phyloP scores from a whole-genome alignment of 345 rosid species.

The Brassica cretica region DNA sequence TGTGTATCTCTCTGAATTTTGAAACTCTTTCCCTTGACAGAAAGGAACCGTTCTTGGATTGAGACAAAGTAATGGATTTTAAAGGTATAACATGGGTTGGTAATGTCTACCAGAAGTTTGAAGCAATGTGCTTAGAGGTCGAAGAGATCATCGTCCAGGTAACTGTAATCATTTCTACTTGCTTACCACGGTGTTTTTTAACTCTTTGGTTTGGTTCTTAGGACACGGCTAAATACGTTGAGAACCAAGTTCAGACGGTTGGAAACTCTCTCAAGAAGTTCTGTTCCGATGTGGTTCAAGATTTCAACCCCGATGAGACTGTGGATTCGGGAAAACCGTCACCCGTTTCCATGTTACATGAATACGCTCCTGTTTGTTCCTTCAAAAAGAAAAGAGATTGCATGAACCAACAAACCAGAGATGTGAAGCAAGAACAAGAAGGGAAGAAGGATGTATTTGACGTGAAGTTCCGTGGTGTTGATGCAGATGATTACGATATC shows the following conservation, averaged over 20 bases:
- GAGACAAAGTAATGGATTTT: slow-evolving; percentile 49
- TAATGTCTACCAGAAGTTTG: slow-evolving; percentile 75
- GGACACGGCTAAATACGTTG: slow-evolving; percentile 79
- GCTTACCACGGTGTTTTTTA: not conserved
- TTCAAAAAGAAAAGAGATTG: slow-evolving; percentile 42
- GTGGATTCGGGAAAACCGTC: slow-evolving; percentile 31
- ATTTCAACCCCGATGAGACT: slow-evolving; percentile 55
- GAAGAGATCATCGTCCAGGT: slow-evolving; percentile 89
- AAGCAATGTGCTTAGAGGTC: slow-evolving; percentile 89
- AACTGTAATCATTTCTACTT: not conserved
- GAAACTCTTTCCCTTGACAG: slow-evolving; percentile 5
- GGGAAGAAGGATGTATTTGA: slow-evolving; percentile 36
- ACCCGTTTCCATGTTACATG: slow-evolving; percentile 32
- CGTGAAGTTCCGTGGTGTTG: slow-evolving; percentile 37
- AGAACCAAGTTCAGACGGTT: slow-evolving; percentile 77
- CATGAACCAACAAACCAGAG: slow-evolving; percentile 36
- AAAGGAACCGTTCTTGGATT: slow-evolving; percentile 7
- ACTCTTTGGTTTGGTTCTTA: slow-evolving; percentile 22
- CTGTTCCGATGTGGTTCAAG: slow-evolving; percentile 72
- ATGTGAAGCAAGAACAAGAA: slow-evolving; percentile 38
- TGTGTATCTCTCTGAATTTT: slow-evolving; percentile 27
- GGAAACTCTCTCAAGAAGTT: slow-evolving; percentile 76
- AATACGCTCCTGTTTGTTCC: slow-evolving; percentile 44
- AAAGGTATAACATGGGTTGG: slow-evolving; percentile 81
- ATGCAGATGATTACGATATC: slow-evolving; percentile 43